Evolutionary conservation across 2,329 filamentous ascomycete species (phyloP), one percentile per base, ranked within the genome.

Genomic region (Aureobasidium sp.): DNA sequence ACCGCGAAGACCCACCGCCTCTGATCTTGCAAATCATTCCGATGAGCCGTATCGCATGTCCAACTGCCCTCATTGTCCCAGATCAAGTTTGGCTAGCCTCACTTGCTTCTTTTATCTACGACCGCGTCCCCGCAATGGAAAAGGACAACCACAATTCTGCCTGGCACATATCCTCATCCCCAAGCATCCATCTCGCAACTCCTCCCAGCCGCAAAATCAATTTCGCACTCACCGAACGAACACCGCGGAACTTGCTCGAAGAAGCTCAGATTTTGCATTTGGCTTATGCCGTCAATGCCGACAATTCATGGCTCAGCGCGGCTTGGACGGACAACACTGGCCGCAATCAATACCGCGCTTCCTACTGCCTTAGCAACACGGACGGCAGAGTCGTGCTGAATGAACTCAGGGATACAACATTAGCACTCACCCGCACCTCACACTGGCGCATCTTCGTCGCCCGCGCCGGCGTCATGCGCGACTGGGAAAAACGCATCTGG

Each of bases 251-350:
- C 21, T 76, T 93, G 5, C 78, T 94, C 59, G 84, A 88, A 60
- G 90, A 94, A 70, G 90, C 91, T 66, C 89, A 85, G 0, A 88
- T 88, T 68, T 84, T 96, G 34, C 90, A 96, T 71, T 77, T 95
- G 47, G 89, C 87, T 1, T 95, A 95, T 68, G 84, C 88, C 2
- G 81, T 86, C 61, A 92, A 89, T 68, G 78, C 86, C 11, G 89
- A 93, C 70, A 84, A 87, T 25, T 79, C 86, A 9, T 96, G 91
- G 91, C 76, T 94, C 41, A 87, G 86, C 13, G 88, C 85, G 5
- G 87, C 88, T 0, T 95, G 90, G 90, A 90, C 87, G 1, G 89
- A 95, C 69, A 90, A 85, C 66, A 82, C 83, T 30, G 90, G 90
- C 2, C 84, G 83, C 62, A 84, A 88, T 64, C 88, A 92, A 71